Percentiles rank a stretch among this genome's conserved stretches.
Evolutionary conservation across 2,329 filamentous ascomycete species (phyloP).

Genomic region (Aspergillus ochraceoroseus): DNA sequence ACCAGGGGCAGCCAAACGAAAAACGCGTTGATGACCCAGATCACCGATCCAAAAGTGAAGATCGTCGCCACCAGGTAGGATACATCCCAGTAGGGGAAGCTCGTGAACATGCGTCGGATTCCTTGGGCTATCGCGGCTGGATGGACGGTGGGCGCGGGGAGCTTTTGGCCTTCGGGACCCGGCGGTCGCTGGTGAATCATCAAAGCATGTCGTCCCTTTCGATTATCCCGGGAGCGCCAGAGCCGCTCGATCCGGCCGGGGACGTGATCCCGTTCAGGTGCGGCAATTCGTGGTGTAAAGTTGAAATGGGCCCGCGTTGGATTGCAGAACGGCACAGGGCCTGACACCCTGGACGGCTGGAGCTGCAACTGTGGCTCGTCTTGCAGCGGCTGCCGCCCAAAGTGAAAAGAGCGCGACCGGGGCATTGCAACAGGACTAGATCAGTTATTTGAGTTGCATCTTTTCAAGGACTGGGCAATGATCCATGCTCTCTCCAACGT

Average conservation of each 20-base stretch:
- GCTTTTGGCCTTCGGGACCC: slow-evolving; percentile 16
- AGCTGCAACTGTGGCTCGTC: no score
- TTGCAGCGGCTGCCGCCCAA: no score
- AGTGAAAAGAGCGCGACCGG: no score
- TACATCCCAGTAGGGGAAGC: slow-evolving; percentile 54
- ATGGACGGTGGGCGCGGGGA: slow-evolving; percentile 35
- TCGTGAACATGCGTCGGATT: slow-evolving; percentile 48
- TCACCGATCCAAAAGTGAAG: slow-evolving; percentile 52
- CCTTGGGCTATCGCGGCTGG: slow-evolving; percentile 27
- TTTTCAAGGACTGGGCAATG: no score
- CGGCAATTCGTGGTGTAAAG: slow-evolving; percentile 11
- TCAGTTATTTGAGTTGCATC: no score
- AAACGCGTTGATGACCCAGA: slow-evolving; percentile 59
- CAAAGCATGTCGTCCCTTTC: slow-evolving; percentile 43
- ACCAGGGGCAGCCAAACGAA: slow-evolving; percentile 60
- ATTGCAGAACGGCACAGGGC: slow-evolving; percentile 48
- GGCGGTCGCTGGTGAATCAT: slow-evolving; percentile 25
- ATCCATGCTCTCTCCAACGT: no score
- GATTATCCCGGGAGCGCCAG: slow-evolving; percentile 47
- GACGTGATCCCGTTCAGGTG: neutral
- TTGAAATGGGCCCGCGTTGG: slow-evolving; percentile 45
- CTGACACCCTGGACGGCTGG: slow-evolving; percentile 17
- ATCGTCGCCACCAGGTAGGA: slow-evolving; percentile 52
- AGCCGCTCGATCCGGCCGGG: slow-evolving; percentile 26
- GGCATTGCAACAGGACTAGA: no score